These are phyloP conservation scores for Skeletonema marinoi DNA, from an alignment of 108 stramenopile genomes.

Conservation along the genomic window DNA sequence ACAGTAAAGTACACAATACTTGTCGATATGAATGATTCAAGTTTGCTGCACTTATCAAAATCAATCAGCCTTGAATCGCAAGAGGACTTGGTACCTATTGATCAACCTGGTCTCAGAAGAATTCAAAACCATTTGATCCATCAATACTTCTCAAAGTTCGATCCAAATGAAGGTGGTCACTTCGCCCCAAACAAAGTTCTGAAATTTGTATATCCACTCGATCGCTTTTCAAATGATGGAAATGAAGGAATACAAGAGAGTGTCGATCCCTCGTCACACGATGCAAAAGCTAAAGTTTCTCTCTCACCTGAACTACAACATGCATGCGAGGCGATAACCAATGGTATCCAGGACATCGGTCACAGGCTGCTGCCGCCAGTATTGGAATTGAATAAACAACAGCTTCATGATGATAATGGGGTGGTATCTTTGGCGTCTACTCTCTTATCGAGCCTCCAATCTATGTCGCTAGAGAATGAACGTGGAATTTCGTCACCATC, in stretches of 20 bases:
- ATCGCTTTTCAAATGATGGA: conserved; percentile 25
- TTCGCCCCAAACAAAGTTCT: conserved; percentile 65
- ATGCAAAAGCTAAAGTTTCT: conserved; percentile 14
- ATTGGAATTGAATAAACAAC: conserved; percentile 3
- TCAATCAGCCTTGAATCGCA: conserved; percentile 39
- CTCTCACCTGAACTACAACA: conserved; percentile 11
- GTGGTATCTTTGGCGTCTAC: neutral
- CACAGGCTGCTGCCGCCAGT: conserved; percentile 19
- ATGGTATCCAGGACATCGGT: conserved; percentile 15
- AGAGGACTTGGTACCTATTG: conserved; percentile 56
- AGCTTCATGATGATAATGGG: neutral
- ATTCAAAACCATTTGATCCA: conserved; percentile 57
- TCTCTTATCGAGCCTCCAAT: conserved; percentile 3
- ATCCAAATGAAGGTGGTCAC: conserved; percentile 21
- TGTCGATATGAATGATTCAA: conserved; percentile 71
- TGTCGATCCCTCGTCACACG: conserved; percentile 16
- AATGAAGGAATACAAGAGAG: conserved; percentile 22
- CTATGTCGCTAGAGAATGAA: conserved; percentile 8
- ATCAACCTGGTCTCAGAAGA: conserved; percentile 57
- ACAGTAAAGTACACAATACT: conserved; percentile 59
- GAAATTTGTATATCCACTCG: conserved; percentile 74
- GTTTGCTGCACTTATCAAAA: conserved; percentile 37
- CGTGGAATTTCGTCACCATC: conserved; percentile 6
- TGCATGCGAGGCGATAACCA: conserved; percentile 2
- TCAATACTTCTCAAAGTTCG: conserved; percentile 61